Percentiles rank a stretch among this genome's conserved stretches.
Evolutionary conservation across 192 early-diverging fungal species (phyloP).

Genomic region (Coemansia sp.): DNA sequence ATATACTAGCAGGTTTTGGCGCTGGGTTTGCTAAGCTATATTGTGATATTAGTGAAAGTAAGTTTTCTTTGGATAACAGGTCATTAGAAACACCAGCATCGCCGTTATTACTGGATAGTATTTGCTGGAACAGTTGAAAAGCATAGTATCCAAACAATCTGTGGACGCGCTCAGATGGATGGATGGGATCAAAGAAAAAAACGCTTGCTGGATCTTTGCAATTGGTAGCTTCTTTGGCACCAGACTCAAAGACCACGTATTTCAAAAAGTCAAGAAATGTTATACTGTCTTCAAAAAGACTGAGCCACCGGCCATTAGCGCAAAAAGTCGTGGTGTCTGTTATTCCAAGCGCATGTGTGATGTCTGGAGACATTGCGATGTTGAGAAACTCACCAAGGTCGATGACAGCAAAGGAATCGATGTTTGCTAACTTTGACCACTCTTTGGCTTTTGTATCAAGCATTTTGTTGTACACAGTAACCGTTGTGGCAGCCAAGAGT

Average conservation of each 20-base stretch:
- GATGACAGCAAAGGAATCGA: constrained; percentile 22
- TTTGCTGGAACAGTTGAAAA: constrained; percentile 2
- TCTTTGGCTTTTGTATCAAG: constrained; percentile 11
- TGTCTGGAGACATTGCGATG: constrained; percentile 7
- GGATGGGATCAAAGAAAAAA: constrained; percentile 43
- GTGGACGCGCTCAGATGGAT: constrained; percentile 40
- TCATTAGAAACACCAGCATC: background rate
- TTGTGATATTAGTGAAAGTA: constrained; percentile 20
- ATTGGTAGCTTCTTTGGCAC: background rate
- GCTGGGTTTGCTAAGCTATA: constrained; percentile 13
- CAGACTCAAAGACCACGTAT: constrained; percentile 7
- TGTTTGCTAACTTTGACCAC: constrained; percentile 10
- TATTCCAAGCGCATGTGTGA: constrained; percentile 16
- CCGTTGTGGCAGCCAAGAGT: constrained; percentile 11
- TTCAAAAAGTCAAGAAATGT: constrained; percentile 9
- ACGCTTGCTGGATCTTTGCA: constrained; percentile 18
- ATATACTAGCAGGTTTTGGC: constrained; percentile 8
- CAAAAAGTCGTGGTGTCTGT: constrained; percentile 24
- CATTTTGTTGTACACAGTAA: constrained; percentile 26
- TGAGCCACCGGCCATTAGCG: constrained; percentile 26
- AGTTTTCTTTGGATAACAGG: constrained; percentile 1
- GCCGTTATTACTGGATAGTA: background rate
- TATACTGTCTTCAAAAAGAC: constrained; percentile 28
- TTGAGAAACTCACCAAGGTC: constrained; percentile 24
- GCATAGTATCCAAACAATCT: constrained; percentile 38